phyloP scores from a whole-genome alignment of 345 rosid species.

The Lagerstroemia speciosa region DNA sequence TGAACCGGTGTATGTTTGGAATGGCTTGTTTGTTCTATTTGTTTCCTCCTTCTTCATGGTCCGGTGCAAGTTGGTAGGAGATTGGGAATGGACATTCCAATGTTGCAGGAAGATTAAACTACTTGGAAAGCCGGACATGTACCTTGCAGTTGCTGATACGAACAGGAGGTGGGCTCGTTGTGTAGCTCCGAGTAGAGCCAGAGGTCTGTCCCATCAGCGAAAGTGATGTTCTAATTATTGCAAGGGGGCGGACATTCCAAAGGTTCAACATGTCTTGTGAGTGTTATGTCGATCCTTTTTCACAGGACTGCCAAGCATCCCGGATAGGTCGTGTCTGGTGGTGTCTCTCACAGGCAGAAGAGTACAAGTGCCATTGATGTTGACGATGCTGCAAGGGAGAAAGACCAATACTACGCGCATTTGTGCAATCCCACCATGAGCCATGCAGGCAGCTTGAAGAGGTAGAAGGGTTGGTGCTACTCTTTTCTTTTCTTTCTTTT shows the following conservation, averaged over 20 bases:
- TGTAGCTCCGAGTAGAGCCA: background rate
- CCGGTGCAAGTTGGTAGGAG: background rate
- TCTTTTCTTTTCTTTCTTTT: too few species aligned
- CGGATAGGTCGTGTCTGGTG: background rate
- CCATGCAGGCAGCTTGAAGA: too few species aligned
- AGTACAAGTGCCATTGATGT: background rate
- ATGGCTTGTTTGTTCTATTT: constrained; percentile 8
- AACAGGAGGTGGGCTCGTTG: background rate
- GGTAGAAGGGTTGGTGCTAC: too few species aligned
- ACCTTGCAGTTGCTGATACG: background rate
- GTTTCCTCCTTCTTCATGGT: constrained; percentile 1
- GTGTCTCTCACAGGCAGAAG: background rate
- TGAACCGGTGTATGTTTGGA: background rate
- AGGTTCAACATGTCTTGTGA: background rate
- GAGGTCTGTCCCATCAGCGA: background rate
- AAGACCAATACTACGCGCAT: background rate
- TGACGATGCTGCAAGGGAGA: background rate
- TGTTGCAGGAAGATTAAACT: background rate
- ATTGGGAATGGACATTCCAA: background rate
- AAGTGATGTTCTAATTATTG: background rate
- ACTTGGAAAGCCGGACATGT: background rate
- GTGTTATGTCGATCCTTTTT: background rate
- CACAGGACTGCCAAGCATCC: background rate
- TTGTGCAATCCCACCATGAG: background rate
- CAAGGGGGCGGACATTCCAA: constrained; percentile 3